Evolutionary conservation across 2,329 filamentous ascomycete species (phyloP).

Genomic region (Aspergillus hiratsukae): DNA sequence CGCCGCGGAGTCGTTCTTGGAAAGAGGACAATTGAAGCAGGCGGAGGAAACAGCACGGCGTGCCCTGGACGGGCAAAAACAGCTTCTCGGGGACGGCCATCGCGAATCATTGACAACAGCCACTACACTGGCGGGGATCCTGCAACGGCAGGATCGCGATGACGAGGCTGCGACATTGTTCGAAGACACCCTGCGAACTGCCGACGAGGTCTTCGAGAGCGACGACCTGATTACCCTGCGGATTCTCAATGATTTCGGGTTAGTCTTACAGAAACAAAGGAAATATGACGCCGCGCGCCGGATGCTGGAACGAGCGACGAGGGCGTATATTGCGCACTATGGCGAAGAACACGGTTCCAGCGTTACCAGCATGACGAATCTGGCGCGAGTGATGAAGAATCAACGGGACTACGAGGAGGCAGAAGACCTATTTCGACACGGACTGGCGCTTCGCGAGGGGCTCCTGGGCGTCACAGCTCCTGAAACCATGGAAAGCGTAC

Average conservation of each 20-base stretch:
- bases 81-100: not conserved
- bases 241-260: not conserved
- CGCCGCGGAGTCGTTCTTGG: not conserved
- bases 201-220: not conserved
- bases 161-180: not conserved
- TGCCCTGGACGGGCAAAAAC: not conserved
- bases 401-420: not conserved
- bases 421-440: not conserved
- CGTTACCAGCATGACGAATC: not conserved
- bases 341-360: not conserved
- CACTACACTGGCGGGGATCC: not conserved
- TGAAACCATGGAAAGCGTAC: not conserved
- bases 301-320: not conserved
- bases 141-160: not conserved
- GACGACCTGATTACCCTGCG: not conserved
- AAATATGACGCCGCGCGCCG: not conserved
- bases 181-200: not conserved
- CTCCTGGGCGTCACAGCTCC: not conserved
- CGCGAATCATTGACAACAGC: not conserved
- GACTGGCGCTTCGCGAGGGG: not conserved
- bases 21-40: not conserved
- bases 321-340: not conserved
- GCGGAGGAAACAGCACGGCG: not conserved
- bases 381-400: not conserved
- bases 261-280: not conserved